Percentiles rank a stretch among this genome's conserved stretches.
phyloP scores from a whole-genome alignment of 1,284 basidiomycete genomes.

The Puccinia horiana region DNA sequence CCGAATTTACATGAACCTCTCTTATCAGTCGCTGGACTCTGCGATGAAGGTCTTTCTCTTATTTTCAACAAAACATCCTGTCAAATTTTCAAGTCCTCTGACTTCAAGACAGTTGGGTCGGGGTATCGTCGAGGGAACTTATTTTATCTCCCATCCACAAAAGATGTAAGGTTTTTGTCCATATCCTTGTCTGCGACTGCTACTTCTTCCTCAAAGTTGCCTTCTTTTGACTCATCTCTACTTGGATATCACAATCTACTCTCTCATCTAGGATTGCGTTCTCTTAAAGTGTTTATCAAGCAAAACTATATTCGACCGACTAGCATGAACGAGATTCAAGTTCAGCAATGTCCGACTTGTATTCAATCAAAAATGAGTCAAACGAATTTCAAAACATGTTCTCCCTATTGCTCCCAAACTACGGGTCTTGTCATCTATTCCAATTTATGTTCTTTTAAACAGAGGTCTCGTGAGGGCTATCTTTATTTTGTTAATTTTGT shows the following conservation, averaged over 20 bases:
- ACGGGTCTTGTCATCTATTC: slow-evolving; percentile 1
- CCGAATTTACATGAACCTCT: neutral
- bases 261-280: neutral
- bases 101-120: neutral
- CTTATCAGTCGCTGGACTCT: neutral
- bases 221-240: neutral
- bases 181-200: neutral
- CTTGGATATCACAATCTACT: neutral
- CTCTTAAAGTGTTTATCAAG: slow-evolving; percentile 7
- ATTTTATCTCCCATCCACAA: neutral
- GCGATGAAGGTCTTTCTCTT: neutral
- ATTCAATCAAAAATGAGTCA: slow-evolving; percentile 15
- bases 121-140: neutral
- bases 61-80: neutral
- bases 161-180: neutral
- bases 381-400: neutral
- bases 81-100: neutral
- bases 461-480: neutral
- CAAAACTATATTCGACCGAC: neutral
- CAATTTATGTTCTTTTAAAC: no score
- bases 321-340: slow-evolving; percentile 12
- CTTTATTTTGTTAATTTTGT: neutral
- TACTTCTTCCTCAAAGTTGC: no score
- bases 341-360: slow-evolving; percentile 10
- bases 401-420: neutral